phyloP scores from a whole-genome alignment of 2,329 filamentous ascomycete species.

The Aspergillus ochraceoroseus region DNA sequence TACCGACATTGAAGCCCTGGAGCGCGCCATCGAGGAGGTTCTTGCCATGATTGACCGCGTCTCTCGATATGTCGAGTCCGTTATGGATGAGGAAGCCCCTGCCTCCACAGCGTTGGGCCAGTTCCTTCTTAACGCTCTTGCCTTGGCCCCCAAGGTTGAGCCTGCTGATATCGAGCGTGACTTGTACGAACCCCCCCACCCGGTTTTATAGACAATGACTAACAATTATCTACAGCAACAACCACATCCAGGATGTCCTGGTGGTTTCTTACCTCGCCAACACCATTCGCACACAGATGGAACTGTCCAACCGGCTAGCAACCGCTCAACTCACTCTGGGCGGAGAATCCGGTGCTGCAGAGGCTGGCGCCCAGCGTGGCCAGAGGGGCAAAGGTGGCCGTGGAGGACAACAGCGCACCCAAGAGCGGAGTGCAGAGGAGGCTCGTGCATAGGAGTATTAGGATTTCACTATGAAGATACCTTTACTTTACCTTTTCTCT shows the following conservation, averaged over 20 bases:
- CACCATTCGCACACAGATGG: constrained; percentile 98
- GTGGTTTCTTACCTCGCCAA: constrained; percentile 98
- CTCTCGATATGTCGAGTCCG: constrained; percentile 83
- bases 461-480: constrained; percentile 23
- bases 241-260: constrained; percentile 97
- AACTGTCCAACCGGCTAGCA: constrained; percentile 89
- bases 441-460: constrained; percentile 32
- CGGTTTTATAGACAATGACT: constrained; percentile 1
- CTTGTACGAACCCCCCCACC: constrained; percentile 56
- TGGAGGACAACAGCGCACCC: constrained; percentile 37
- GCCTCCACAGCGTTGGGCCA: constrained; percentile 90
- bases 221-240: constrained; percentile 62
- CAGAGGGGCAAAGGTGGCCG: constrained; percentile 42
- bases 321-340: constrained; percentile 64
- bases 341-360: constrained; percentile 40
- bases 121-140: constrained; percentile 89
- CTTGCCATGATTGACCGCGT: constrained; percentile 86
- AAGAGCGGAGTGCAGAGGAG: constrained; percentile 38
- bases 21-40: constrained; percentile 80
- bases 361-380: constrained; percentile 36
- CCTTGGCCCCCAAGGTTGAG: constrained; percentile 91
- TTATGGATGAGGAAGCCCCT: constrained; percentile 80
- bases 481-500: constrained; percentile 22
- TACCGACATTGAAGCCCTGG: constrained; percentile 84
- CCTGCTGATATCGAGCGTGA: constrained; percentile 85